A percentile compares a stretch with the other conserved stretches of the same genome.
Conservation (phyloP, 2,329 filamentous ascomycete genomes). For the Penicillium paneum region DNA sequence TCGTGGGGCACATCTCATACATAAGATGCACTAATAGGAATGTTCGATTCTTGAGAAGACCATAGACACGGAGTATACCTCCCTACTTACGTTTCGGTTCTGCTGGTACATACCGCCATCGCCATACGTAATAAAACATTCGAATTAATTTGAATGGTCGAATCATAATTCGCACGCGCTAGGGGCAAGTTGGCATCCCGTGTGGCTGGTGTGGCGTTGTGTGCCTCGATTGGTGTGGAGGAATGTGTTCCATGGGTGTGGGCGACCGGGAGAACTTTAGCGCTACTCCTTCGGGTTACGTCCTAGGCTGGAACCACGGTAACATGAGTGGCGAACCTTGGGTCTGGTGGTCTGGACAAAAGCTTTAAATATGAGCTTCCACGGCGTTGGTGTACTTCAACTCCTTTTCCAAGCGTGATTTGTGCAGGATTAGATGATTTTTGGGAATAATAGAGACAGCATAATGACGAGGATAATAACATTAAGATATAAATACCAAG, state of each 20-base stretch:
- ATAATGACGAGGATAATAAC: not conserved
- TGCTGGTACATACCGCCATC: slow-evolving; percentile 1
- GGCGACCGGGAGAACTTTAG: not conserved
- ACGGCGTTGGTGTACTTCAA: not conserved
- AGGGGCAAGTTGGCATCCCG: not conserved
- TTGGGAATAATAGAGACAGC: not conserved
- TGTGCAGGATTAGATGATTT: not conserved
- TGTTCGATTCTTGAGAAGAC: not conserved
- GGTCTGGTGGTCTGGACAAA: not conserved
- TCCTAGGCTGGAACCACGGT: not conserved
- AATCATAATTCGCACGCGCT: not conserved
- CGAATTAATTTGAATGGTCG: not conserved
- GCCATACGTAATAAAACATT: too few species aligned
- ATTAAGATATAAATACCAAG: slow-evolving; percentile 1
- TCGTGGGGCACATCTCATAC: slow-evolving; percentile 1
- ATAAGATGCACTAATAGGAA: not conserved
- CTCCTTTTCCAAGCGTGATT: not conserved
- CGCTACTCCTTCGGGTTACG: not conserved
- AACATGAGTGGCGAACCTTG: not conserved
- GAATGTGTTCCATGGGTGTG: slow-evolving; percentile 1
- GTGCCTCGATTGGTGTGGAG: not conserved
- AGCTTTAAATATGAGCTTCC: not conserved
- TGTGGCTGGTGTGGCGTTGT: slow-evolving; percentile 8
- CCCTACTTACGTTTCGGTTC: not conserved
- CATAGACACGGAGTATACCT: not conserved